Percentiles rank a stretch among this genome's conserved stretches.
Evolutionary conservation across 768 basidiomycete species (phyloP).

Genomic region (Rhodotorula sphaerocarpa): DNA sequence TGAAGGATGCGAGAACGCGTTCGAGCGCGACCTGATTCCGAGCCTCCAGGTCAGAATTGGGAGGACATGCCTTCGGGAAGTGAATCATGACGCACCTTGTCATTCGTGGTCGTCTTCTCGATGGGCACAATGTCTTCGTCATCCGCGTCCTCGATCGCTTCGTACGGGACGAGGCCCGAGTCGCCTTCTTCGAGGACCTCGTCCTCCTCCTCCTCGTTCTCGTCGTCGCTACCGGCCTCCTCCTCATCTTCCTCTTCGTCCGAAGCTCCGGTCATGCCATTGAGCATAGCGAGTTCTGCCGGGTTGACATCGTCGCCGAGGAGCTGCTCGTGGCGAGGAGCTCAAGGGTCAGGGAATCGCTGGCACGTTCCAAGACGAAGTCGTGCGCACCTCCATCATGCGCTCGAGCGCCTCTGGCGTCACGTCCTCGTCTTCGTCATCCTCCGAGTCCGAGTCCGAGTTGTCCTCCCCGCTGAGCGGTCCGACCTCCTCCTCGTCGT

Average conservation of each 20-base stretch:
- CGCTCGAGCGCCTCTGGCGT: constrained; percentile 49
- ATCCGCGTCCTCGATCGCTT: constrained; percentile 42
- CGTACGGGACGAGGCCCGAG: constrained; percentile 35
- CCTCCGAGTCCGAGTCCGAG: constrained; percentile 1
- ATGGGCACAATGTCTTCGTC: constrained; percentile 36
- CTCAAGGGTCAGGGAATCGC: too few relatives aligned
- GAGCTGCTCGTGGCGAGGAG: not conserved
- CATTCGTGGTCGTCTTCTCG: constrained; percentile 30
- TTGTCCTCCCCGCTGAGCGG: constrained; percentile 5
- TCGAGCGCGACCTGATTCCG: constrained; percentile 59
- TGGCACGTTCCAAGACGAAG: not conserved
- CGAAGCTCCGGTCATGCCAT: constrained; percentile 25
- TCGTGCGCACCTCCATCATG: constrained; percentile 15
- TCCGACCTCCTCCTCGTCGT: constrained; percentile 14
- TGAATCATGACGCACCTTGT: constrained; percentile 20
- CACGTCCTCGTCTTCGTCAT: constrained; percentile 52
- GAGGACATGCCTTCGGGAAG: not conserved
- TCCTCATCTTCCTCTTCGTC: constrained; percentile 33
- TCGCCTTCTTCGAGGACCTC: constrained; percentile 41
- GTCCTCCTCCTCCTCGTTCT: constrained; percentile 38
- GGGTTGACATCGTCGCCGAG: constrained; percentile 25
- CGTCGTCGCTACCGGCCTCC: constrained; percentile 24
- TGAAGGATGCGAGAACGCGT: constrained; percentile 60
- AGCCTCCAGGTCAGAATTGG: too few relatives aligned
- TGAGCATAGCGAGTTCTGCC: constrained; percentile 20